Percentiles rank a stretch among this genome's conserved stretches.
These are phyloP conservation scores for Fusarium keratoplasticum DNA, from an alignment of 2,329 filamentous ascomycete species.

Conservation along the genomic window DNA sequence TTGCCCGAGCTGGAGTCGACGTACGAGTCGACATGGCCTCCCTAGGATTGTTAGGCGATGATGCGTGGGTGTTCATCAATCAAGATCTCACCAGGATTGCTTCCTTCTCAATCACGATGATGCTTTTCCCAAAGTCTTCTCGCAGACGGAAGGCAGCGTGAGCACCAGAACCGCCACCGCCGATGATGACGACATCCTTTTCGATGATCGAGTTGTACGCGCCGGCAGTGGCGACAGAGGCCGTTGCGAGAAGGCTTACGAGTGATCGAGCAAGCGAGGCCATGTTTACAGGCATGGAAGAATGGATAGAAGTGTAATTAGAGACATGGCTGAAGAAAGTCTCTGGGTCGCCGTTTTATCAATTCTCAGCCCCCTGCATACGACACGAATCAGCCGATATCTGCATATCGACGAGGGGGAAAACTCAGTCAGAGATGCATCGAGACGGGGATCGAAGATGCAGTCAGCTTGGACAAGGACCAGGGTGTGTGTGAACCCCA, in stretches of 20 bases:
- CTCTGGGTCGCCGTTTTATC: neutral
- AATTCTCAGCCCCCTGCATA: neutral
- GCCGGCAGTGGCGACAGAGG: slow-evolving; percentile 6
- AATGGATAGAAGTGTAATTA: neutral
- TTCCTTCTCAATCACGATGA: slow-evolving; percentile 52
- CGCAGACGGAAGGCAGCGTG: slow-evolving; percentile 52
- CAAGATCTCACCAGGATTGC: slow-evolving; percentile 43
- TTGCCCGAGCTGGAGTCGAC: slow-evolving; percentile 52
- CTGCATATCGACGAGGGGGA: neutral
- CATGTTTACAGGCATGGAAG: neutral
- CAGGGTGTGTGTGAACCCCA: neutral
- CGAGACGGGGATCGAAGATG: neutral
- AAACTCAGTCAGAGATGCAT: neutral
- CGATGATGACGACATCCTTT: slow-evolving; percentile 51
- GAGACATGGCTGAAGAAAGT: neutral
- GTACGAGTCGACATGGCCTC: slow-evolving; percentile 63
- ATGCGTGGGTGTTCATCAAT: neutral
- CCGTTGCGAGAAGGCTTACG: slow-evolving; percentile 10
- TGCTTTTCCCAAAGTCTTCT: slow-evolving; percentile 49
- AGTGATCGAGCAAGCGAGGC: neutral
- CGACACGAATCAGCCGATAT: neutral
- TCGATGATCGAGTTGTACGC: slow-evolving; percentile 1
- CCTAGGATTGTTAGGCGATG: slow-evolving; percentile 44
- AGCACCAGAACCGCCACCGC: slow-evolving; percentile 52
- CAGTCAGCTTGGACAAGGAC: neutral